These are phyloP conservation scores for Fusarium algeriense DNA, from an alignment of 2,329 filamentous ascomycete species.

Conservation along the genomic window DNA sequence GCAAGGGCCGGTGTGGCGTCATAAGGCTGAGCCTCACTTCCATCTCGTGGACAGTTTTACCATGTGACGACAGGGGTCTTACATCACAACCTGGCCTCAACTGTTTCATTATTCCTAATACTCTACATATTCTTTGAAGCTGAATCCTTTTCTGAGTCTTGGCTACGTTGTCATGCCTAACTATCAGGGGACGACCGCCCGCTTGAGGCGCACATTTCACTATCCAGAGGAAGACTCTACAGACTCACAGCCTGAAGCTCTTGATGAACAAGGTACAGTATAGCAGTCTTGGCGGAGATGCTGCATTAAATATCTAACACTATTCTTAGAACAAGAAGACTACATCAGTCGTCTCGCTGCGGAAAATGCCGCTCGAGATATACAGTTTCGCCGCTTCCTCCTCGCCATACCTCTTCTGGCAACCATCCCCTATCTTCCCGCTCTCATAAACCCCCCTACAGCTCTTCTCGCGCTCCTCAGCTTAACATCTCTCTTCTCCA, in stretches of 20 bases:
- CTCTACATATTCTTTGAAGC: background rate
- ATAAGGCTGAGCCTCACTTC: slow-evolving; percentile 46
- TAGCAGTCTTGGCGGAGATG: background rate
- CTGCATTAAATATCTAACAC: background rate
- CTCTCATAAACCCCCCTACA: slow-evolving; percentile 52
- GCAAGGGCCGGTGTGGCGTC: slow-evolving; percentile 42
- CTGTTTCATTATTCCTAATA: background rate
- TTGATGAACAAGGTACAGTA: slow-evolving; percentile 79
- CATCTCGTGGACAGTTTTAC: slow-evolving; percentile 17
- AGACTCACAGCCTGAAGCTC: slow-evolving; percentile 66
- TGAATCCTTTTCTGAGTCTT: background rate
- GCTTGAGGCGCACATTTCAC: slow-evolving; percentile 81
- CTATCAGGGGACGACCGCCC: slow-evolving; percentile 58
- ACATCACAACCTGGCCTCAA: slow-evolving; percentile 5
- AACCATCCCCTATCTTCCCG: slow-evolving; percentile 64
- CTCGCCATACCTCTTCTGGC: slow-evolving; percentile 70
- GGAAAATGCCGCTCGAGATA: slow-evolving; percentile 69
- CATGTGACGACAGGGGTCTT: slow-evolving; percentile 41
- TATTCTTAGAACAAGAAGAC: slow-evolving; percentile 69
- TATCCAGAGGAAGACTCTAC: slow-evolving; percentile 73
- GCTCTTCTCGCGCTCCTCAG: slow-evolving; percentile 66
- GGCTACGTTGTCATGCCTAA: slow-evolving; percentile 39
- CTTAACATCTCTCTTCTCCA: slow-evolving; percentile 72
- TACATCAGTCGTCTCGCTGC: slow-evolving; percentile 68
- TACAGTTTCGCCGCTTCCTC: slow-evolving; percentile 69